These are phyloP conservation scores for Geopyxis carbonaria DNA, from an alignment of 495 filamentous ascomycete genomes.

Conservation along the genomic window DNA sequence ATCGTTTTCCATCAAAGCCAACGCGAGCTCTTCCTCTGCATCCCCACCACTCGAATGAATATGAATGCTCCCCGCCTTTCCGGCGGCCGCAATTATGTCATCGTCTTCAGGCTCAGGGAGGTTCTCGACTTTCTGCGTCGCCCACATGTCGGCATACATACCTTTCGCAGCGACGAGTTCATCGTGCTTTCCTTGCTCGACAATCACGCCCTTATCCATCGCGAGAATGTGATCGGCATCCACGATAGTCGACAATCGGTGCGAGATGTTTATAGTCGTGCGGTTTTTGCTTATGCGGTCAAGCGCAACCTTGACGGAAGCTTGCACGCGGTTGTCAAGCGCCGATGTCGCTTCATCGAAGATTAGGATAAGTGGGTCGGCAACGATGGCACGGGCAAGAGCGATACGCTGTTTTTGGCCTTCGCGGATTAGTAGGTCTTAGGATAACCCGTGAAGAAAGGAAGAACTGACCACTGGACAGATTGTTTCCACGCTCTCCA, in stretches of 20 bases:
- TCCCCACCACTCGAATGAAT: too few relatives aligned
- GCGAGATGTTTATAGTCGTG: constrained; percentile 46
- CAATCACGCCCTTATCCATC: constrained; percentile 35
- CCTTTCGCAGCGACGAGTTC: constrained; percentile 39
- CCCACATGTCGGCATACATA: constrained; percentile 38
- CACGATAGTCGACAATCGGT: constrained; percentile 49
- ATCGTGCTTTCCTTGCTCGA: constrained; percentile 51
- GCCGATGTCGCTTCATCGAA: constrained; percentile 67
- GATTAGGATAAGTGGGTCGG: constrained; percentile 52
- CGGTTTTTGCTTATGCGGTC: constrained; percentile 48
- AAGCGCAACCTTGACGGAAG: constrained; percentile 51
- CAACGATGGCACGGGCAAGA: constrained; percentile 39
- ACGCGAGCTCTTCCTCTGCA: constrained; percentile 4
- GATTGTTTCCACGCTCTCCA: constrained; percentile 27
- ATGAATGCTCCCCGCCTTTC: too few relatives aligned
- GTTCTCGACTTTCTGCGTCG: constrained; percentile 34
- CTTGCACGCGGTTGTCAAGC: constrained; percentile 53
- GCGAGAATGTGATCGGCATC: constrained; percentile 51
- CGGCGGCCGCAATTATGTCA: too few relatives aligned
- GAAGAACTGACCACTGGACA: constrained; percentile 31
- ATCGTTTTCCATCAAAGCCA: constrained; percentile 2
- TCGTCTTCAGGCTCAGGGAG: too few relatives aligned
- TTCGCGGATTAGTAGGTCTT: not conserved
- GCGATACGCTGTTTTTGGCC: constrained; percentile 44
- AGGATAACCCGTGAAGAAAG: not conserved